These are phyloP conservation scores for Silene uniflora DNA, from an alignment of 148 eudicot genomes.

Conservation along the genomic window DNA sequence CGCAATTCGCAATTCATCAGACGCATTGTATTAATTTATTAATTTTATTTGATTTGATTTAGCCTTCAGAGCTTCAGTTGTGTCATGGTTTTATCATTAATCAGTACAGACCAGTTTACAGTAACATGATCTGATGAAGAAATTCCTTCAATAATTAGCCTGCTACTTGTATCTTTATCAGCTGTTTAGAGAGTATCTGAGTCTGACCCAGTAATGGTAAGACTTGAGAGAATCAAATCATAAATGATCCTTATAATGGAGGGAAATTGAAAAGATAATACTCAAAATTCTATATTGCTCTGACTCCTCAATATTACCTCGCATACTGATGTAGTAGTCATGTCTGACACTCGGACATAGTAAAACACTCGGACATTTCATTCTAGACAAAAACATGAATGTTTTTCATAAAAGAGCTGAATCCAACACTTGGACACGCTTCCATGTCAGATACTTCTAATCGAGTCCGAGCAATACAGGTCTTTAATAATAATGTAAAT, in stretches of 20 bases:
- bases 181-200: slow-evolving; percentile 14
- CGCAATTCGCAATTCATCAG: too few relatives aligned
- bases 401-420: too few relatives aligned
- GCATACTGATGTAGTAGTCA: too few relatives aligned
- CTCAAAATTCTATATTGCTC: slow-evolving; percentile 12
- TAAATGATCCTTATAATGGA: slow-evolving; percentile 23
- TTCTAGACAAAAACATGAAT: too few relatives aligned
- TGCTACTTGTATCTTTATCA: slow-evolving; percentile 4
- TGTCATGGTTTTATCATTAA: background rate
- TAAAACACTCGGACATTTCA: too few relatives aligned
- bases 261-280: slow-evolving; percentile 15
- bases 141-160: background rate
- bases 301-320: too few relatives aligned
- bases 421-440: too few relatives aligned
- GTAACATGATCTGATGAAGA: background rate
- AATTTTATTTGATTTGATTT: background rate
- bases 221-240: slow-evolving; percentile 24
- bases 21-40: too few relatives aligned
- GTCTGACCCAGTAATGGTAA: slow-evolving; percentile 1
- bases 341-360: too few relatives aligned
- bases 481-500: background rate
- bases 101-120: background rate
- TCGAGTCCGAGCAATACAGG: too few relatives aligned
- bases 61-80: background rate
- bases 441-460: too few relatives aligned